These are phyloP conservation scores for Cnidoscolus chayamansa DNA, from an alignment of 441 rosid genomes.

Conservation along the genomic window DNA sequence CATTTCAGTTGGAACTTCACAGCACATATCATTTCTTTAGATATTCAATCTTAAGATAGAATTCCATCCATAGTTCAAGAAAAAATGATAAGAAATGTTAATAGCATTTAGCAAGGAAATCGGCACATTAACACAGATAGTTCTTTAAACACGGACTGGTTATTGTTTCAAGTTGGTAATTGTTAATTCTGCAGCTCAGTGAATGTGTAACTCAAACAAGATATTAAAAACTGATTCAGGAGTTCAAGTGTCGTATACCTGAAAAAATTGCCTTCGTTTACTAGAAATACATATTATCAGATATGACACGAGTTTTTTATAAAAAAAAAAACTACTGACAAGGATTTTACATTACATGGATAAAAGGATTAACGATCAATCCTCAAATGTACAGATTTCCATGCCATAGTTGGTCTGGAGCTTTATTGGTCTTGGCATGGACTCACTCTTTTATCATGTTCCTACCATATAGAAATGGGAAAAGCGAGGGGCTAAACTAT, in stretches of 20 bases:
- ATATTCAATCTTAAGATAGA: not conserved
- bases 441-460: not conserved
- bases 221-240: no score
- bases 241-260: not conserved
- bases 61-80: not conserved
- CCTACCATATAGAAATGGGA: not conserved
- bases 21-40: not conserved
- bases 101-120: slow-evolving; percentile 1
- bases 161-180: not conserved
- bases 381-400: not conserved
- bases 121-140: not conserved
- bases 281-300: not conserved
- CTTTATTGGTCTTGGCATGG: slow-evolving; percentile 1
- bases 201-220: not conserved
- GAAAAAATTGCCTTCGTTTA: not conserved
- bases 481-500: not conserved
- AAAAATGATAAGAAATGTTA: not conserved
- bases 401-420: not conserved
- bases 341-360: not conserved
- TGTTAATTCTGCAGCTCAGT: not conserved
- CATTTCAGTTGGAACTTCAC: not conserved
- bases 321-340: not conserved
- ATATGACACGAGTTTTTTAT: not conserved
- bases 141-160: not conserved
- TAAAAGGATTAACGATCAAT: not conserved